phyloP scores from a whole-genome alignment of 1,284 basidiomycete species.

The Marasmius sp. region DNA sequence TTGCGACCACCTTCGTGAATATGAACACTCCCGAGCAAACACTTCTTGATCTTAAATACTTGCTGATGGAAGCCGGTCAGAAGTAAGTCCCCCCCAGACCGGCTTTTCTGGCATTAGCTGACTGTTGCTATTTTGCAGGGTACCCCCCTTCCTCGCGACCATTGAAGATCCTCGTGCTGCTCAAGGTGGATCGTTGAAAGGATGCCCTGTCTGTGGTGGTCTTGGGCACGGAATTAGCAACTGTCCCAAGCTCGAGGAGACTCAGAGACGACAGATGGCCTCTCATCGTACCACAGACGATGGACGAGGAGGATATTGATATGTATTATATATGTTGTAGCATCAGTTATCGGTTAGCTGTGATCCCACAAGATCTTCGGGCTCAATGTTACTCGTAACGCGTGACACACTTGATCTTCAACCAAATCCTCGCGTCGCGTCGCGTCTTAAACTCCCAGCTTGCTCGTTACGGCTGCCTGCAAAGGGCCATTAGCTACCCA shows the following conservation, averaged over 20 bases:
- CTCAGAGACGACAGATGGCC: slow-evolving; percentile 85
- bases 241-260: slow-evolving; percentile 96
- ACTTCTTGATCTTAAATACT: slow-evolving; percentile 93
- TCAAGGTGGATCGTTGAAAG: slow-evolving; percentile 75
- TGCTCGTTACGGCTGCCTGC: not conserved
- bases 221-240: slow-evolving; percentile 92
- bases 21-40: slow-evolving; percentile 97
- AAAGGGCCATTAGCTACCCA: not conserved
- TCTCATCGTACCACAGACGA: slow-evolving; percentile 73
- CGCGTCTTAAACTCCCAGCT: not conserved
- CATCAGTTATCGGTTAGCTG: too few species aligned
- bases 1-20: slow-evolving; percentile 99
- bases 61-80: slow-evolving; percentile 97
- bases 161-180: slow-evolving; percentile 90
- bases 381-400: too few species aligned
- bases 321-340: too few species aligned
- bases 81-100: slow-evolving; percentile 54
- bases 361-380: too few species aligned
- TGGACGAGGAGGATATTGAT: slow-evolving; percentile 36
- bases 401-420: too few species aligned
- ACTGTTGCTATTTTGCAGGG: slow-evolving; percentile 46
- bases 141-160: slow-evolving; percentile 91
- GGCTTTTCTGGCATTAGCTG: not conserved
- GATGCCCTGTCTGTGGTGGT: slow-evolving; percentile 96
- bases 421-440: not conserved